Percentiles rank a stretch among this genome's conserved stretches.
Conservation (phyloP, 2,329 filamentous ascomycete genomes). For the Alternaria sp. region DNA sequence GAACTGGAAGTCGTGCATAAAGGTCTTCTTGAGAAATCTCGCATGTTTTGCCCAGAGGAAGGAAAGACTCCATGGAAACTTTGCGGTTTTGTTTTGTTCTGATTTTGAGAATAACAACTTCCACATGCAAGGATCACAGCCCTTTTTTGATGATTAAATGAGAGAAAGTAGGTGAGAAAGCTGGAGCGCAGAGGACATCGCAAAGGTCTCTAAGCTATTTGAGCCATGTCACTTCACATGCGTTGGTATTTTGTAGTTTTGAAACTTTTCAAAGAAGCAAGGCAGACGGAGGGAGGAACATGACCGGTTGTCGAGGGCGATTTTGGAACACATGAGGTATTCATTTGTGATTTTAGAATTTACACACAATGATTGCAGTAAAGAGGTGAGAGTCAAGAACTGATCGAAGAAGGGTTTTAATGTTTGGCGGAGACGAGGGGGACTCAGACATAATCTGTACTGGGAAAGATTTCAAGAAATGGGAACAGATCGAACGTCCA, state of each 20-base stretch:
- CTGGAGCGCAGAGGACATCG: neutral
- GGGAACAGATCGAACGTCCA: neutral
- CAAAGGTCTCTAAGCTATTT: too few relatives aligned
- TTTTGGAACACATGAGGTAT: too few relatives aligned
- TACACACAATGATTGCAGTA: too few relatives aligned
- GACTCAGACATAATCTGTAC: neutral
- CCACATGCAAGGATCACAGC: too few relatives aligned
- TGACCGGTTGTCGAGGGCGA: too few relatives aligned
- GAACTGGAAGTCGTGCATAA: neutral
- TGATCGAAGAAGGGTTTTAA: neutral
- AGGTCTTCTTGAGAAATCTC: rapidly evolving
- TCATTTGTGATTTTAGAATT: too few relatives aligned
- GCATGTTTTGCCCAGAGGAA: neutral
- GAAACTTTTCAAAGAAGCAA: too few relatives aligned
- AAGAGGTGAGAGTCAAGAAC: neutral
- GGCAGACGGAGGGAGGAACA: too few relatives aligned
- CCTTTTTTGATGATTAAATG: neutral
- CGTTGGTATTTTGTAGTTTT: neutral
- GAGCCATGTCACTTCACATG: neutral
- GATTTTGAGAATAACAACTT: neutral
- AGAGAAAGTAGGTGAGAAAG: neutral
- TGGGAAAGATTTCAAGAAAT: rapidly evolving
- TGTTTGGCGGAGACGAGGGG: neutral
- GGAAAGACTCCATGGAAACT: neutral
- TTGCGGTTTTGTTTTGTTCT: rapidly evolving